Evolutionary conservation across 108 stramenopile genomes (phyloP), one percentile per base, ranked within the genome.

Genomic region (Seminavis robusta): DNA sequence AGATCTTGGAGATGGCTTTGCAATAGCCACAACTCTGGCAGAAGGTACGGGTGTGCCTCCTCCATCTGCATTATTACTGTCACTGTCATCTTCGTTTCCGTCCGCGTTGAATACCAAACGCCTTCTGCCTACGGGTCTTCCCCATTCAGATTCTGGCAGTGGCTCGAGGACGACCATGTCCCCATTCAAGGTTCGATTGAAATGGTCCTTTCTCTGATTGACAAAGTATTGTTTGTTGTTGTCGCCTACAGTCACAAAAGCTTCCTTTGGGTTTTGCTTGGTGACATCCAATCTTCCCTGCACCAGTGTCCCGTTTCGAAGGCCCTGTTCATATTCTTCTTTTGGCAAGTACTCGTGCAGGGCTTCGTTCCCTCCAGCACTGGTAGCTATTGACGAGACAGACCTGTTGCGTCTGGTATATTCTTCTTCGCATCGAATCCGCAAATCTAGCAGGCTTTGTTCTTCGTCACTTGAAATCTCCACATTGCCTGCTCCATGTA

Each of bases 221-320:
- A 81, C 48, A 54, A 68, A 81, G 32, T 59, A 73, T 0, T 52
- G 27, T 20, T 25, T 39, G n/a, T 13, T 19, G 25, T 54, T 30
- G 1, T 47, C 65, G 9, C 40, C 36, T 5, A 25, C 26, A 29
- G 45, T 42, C 3, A 74, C 63, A 32, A 47, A 73, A 20, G 47
- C 76, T 57, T 81, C 80, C 57, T 70, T 73, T 19, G 46, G 0
- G 53, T 76, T 81, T 48, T 69, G 56, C 42, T 71, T 73, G n/a
- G 71, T 64, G 4, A 81, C 74, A 37, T 69, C 49, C 28, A 81
- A 32, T 28, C 60, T 33, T 7, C 75, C 72, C 19, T 63, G 43
- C 21, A 56, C 30, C 33, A 75, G 37, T 33, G 36, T 63, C 44
- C 45, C 53, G 41, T 64, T 56, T 43, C 45, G 40, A 8, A 77